Base-by-base conservation (phyloP, 2,329 filamentous ascomycete species). In the Scorias spongiosa region DNA sequence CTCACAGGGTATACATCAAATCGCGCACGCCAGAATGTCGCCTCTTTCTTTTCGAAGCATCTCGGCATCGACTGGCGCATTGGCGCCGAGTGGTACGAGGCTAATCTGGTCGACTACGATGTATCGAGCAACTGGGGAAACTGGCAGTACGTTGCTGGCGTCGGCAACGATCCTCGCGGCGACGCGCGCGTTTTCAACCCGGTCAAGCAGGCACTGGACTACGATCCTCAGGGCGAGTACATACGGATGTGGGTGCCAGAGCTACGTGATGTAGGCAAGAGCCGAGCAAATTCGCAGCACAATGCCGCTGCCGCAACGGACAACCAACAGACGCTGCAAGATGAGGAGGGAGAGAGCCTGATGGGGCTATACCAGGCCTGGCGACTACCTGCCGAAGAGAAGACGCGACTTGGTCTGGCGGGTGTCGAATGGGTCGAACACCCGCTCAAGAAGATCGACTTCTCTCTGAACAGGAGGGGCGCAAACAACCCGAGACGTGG, bases 31-130 rank as follows among this genome's bases (percentile, higher is more conserved):
- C 82, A 88, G 58, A 87, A 88, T 44, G 80, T 85, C 1, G 83
- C 82, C 0, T 80, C 71, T 12, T 89, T 84, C 57, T 65, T 88
- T 1, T 63, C 81, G 0, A 85, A 84, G 51, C 81, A 85, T 48
- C 66, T 88, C 2, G 70, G 71, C 1, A 77, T 89, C 17, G 84
- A 89, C 60, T 91, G 84, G 84, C 74, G 82, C 0, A 70, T 84
- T 11, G 84, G 84, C 0, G 84, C 83, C 0, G 84, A 88, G 57
- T 89, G 81, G 81, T 89, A 88, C 55, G 84, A 89, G 57, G 75
- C 72, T 56, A 66, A 82, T 55, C 68, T 88, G 2, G 68, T 80
- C 28, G 84, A 91, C 57, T 86, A 88, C 57, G 84, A 89, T 51
- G 71, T 82, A 0, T 76, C 74, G 11, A 81, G 72, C 46, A 88